Conservation (phyloP, 805 yeast species). For the Candida quercuum region DNA sequence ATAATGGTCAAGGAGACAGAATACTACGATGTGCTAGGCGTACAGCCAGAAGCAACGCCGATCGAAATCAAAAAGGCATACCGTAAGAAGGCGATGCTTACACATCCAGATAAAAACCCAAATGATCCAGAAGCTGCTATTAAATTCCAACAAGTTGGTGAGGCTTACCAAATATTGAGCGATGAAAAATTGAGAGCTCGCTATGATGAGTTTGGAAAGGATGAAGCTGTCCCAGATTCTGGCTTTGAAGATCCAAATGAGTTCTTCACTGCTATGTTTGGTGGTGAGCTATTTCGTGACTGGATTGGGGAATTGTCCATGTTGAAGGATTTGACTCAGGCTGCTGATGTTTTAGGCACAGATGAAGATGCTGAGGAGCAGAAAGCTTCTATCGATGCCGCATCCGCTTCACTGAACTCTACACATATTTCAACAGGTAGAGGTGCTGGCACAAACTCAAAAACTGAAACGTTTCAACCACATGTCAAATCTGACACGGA, state of each 20-base stretch:
- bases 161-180: slow-evolving; percentile 75
- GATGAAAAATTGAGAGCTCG: slow-evolving; percentile 62
- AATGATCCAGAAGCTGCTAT: slow-evolving; percentile 85
- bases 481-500: too few species aligned
- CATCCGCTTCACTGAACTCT: slow-evolving; percentile 11
- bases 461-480: too few species aligned
- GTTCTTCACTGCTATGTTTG: slow-evolving; percentile 77
- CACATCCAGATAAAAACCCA: slow-evolving; percentile 97
- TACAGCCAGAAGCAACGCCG: slow-evolving; percentile 63
- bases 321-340: slow-evolving; percentile 55
- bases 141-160: slow-evolving; percentile 70
- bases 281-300: slow-evolving; percentile 72
- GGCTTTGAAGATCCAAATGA: slow-evolving; percentile 86
- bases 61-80: slow-evolving; percentile 90
- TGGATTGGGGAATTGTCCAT: slow-evolving; percentile 77
- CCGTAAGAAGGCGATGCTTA: slow-evolving; percentile 79
- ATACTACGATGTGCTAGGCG: slow-evolving; percentile 79
- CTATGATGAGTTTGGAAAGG: slow-evolving; percentile 86
- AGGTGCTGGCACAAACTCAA: neutral
- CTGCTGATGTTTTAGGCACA: slow-evolving; percentile 41
- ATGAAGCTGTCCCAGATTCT: slow-evolving; percentile 58
- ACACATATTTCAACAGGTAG: slow-evolving; percentile 1
- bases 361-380: neutral
- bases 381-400: slow-evolving; percentile 1
- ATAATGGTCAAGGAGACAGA: slow-evolving; percentile 51